phyloP scores from a whole-genome alignment of 2,329 filamentous ascomycete species.

The Ceratocystis alfenasii region DNA sequence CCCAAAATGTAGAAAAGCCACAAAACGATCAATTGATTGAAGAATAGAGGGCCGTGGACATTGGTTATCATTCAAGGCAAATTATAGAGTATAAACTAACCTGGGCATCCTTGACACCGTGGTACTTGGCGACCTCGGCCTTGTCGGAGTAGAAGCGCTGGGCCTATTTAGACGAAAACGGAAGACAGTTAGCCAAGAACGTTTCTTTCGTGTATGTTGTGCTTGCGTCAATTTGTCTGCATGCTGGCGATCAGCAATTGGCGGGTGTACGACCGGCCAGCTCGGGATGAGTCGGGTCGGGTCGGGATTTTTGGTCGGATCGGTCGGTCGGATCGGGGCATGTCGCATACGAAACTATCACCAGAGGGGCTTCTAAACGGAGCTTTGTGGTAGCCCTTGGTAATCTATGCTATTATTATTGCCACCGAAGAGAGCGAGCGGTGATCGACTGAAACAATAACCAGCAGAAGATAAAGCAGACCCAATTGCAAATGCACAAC shows the following conservation, averaged over 20 bases:
- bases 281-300: too few species aligned
- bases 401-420: too few species aligned
- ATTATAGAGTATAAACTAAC: slow-evolving; percentile 41
- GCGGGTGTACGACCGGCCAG: slow-evolving; percentile 1
- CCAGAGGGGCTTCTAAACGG: too few species aligned
- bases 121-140: slow-evolving; percentile 73
- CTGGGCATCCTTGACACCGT: slow-evolving; percentile 76
- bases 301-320: too few species aligned
- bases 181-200: slow-evolving; percentile 20
- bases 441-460: slow-evolving; percentile 25
- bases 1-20: too few species aligned
- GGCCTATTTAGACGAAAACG: slow-evolving; percentile 32
- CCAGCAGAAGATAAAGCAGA: slow-evolving; percentile 24
- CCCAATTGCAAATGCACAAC: slow-evolving; percentile 12
- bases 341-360: too few species aligned
- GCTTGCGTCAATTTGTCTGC: slow-evolving; percentile 4
- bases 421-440: too few species aligned
- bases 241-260: neutral
- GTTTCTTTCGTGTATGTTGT: slow-evolving; percentile 18
- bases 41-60: too few species aligned
- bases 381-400: too few species aligned
- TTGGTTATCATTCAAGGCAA: too few species aligned
- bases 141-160: slow-evolving; percentile 53
- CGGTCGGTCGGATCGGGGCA: too few species aligned
- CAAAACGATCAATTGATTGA: too few species aligned